phyloP scores from a whole-genome alignment of 306 rosid species.

The Prunus padus region DNA sequence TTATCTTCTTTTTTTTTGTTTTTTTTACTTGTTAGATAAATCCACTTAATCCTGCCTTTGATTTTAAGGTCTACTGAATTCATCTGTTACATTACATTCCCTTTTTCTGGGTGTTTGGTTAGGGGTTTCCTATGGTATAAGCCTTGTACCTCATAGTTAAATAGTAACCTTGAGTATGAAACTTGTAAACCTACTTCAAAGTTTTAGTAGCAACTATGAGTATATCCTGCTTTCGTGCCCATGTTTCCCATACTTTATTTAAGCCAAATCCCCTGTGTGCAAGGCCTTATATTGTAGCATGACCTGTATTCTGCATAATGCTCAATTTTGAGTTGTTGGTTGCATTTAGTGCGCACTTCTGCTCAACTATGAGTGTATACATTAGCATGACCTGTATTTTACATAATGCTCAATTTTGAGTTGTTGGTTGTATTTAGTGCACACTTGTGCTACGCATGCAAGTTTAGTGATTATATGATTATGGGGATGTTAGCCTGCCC shows the following conservation, averaged over 20 bases:
- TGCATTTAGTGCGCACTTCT: slow-evolving; percentile 2
- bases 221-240: no score
- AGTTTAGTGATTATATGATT: neutral
- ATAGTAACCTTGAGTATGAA: neutral
- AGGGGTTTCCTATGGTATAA: neutral
- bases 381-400: neutral
- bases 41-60: neutral
- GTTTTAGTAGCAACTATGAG: neutral
- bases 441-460: neutral
- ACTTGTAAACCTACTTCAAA: neutral
- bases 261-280: neutral
- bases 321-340: neutral
- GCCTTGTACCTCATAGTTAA: neutral
- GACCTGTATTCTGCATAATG: neutral
- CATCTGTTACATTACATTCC: neutral
- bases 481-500: neutral
- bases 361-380: neutral
- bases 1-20: neutral
- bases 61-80: neutral
- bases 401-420: neutral
- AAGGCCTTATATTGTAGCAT: neutral
- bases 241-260: no score
- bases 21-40: neutral
- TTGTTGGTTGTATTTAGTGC: slow-evolving; percentile 2
- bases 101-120: neutral